A percentile compares a stretch with the other conserved stretches of the same genome.
These are phyloP conservation scores for Phytophthora multivora DNA, from an alignment of 352 stramenopile genomes.

Conservation along the genomic window DNA sequence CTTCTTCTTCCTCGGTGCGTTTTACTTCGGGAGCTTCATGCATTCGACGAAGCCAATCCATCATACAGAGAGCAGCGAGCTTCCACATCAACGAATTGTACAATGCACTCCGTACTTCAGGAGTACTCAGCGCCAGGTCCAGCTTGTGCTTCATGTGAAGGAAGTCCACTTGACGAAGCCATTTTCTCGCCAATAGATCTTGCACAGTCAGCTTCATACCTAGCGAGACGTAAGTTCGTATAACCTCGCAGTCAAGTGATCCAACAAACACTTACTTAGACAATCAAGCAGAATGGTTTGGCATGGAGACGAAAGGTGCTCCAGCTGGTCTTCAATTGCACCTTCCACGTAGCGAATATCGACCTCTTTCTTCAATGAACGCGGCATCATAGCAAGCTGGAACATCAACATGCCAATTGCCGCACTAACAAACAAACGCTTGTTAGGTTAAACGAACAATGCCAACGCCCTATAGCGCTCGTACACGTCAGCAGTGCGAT, in stretches of 20 bases:
- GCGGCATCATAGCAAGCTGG: conserved; percentile 55
- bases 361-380: conserved; percentile 30
- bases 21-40: conserved; percentile 17
- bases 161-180: conserved; percentile 65
- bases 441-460: background rate
- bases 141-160: conserved; percentile 46
- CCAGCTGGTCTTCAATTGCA: conserved; percentile 55
- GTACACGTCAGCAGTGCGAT: conserved; percentile 52
- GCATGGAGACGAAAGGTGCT: conserved; percentile 47
- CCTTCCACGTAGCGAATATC: conserved; percentile 41
- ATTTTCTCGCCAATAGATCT: conserved; percentile 53
- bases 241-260: background rate
- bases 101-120: conserved; percentile 23
- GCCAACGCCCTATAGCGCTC: background rate
- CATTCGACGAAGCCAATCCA: conserved; percentile 39
- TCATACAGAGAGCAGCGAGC: conserved; percentile 48
- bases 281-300: conserved; percentile 54
- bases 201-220: conserved; percentile 40
- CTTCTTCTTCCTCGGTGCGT: conserved; percentile 36
- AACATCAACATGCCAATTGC: conserved; percentile 70
- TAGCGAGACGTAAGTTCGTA: conserved; percentile 14
- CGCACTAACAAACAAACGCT: conserved; percentile 22
- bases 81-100: conserved; percentile 59
- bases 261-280: conserved; percentile 41
- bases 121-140: conserved; percentile 14